Evolutionary conservation across 495 filamentous ascomycete species (phyloP).

Genomic region (Bryoglossum gracile): DNA sequence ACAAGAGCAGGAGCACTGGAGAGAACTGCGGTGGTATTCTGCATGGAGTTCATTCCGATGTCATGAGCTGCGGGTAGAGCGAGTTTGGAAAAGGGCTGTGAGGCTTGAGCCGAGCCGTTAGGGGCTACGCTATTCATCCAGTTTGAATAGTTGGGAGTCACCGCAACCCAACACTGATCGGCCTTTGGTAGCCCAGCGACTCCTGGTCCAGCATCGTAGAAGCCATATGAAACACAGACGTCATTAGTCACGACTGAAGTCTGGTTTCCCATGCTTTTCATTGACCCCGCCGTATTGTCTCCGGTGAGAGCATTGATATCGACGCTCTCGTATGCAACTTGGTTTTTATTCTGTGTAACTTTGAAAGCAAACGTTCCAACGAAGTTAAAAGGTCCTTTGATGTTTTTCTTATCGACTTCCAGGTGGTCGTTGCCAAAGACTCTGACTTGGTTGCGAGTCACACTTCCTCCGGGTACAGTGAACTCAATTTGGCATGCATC

Average conservation of each 20-base stretch:
- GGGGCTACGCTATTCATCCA: slow-evolving; percentile 43
- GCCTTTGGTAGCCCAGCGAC: slow-evolving; percentile 36
- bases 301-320: slow-evolving; percentile 44
- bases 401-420: slow-evolving; percentile 40
- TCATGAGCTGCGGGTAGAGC: slow-evolving; percentile 44
- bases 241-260: slow-evolving; percentile 34
- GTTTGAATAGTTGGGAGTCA: slow-evolving; percentile 35
- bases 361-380: slow-evolving; percentile 41
- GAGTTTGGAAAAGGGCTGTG: slow-evolving; percentile 37
- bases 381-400: slow-evolving; percentile 37
- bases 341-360: slow-evolving; percentile 33
- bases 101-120: slow-evolving; percentile 32
- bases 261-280: slow-evolving; percentile 39
- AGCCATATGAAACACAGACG: slow-evolving; percentile 40
- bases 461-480: slow-evolving; percentile 34
- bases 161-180: slow-evolving; percentile 46
- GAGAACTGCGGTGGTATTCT: slow-evolving; percentile 33
- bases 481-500: slow-evolving; percentile 37
- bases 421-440: slow-evolving; percentile 34
- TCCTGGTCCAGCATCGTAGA: slow-evolving; percentile 44
- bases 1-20: slow-evolving; percentile 32
- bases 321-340: slow-evolving; percentile 32
- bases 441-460: slow-evolving; percentile 28
- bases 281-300: slow-evolving; percentile 37
- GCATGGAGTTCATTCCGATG: slow-evolving; percentile 50